Evolutionary conservation across 1,139 yeast genomes (phyloP).

Genomic region (Hemisphaericaspora lyxosophila): DNA sequence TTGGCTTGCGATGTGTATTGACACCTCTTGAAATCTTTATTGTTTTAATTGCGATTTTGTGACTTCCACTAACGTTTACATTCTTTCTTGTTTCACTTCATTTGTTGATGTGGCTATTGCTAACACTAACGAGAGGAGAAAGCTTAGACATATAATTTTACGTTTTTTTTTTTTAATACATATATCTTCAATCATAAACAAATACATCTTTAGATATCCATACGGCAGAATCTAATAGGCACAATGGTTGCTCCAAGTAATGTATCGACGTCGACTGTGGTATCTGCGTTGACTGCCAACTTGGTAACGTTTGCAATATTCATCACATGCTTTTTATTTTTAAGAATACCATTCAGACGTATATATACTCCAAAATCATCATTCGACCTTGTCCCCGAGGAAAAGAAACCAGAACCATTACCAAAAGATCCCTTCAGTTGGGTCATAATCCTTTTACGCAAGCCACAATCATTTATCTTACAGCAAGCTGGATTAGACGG

Average conservation of each 20-base stretch:
- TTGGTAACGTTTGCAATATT: slow-evolving; percentile 54
- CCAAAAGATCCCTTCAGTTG: slow-evolving; percentile 66
- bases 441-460: slow-evolving; percentile 54
- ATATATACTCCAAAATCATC: slow-evolving; percentile 70
- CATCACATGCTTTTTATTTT: slow-evolving; percentile 49
- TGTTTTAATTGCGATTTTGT: background rate
- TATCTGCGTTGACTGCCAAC: slow-evolving; percentile 59
- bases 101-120: background rate
- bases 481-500: slow-evolving; percentile 80
- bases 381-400: slow-evolving; percentile 57
- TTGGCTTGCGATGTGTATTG: background rate
- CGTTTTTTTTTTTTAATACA: too few relatives aligned
- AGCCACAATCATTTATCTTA: slow-evolving; percentile 63
- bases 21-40: background rate
- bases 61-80: background rate
- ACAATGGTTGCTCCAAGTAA: slow-evolving; percentile 25
- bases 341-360: slow-evolving; percentile 56
- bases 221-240: background rate
- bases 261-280: slow-evolving; percentile 64
- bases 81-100: background rate
- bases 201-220: too few relatives aligned
- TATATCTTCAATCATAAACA: too few relatives aligned
- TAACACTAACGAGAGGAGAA: background rate
- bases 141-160: background rate
- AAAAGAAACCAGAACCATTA: slow-evolving; percentile 60